Evolutionary conservation across 2,329 filamentous ascomycete genomes (phyloP), one percentile per base, ranked within the genome.

Genomic region (Dryadomyces quercivorus): DNA sequence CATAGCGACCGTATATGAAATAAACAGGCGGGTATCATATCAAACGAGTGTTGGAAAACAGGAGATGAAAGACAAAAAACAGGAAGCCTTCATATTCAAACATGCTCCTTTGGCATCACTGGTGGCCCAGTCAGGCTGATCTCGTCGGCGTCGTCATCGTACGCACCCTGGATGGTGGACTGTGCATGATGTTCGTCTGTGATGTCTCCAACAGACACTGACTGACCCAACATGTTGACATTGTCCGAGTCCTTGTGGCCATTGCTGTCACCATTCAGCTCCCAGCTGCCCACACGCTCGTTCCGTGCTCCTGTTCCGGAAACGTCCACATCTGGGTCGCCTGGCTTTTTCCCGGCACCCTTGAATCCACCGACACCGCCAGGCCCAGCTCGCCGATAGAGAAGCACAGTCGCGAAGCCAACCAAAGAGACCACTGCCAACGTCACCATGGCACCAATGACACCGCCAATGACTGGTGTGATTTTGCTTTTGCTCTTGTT

Each of bases 211-310:
- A 55, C 53, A 18, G 51, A 48, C 15, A 12, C n/a, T 1, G 42
- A 15, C n/a, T 38, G 22, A 12, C 13, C 40, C 15, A 13, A 7
- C 2, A 45, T 7, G 18, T 59, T 63, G 16, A 55, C 62, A 43
- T 53, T 63, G 26, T 48, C 48, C 12, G 21, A 36, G 2, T 31
- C 56, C 15, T 26, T 51, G 9, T 4, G 2, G 47, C 52, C 22
- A 15, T 18, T 46, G 43, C 50, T 57, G 13, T 26, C 59, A 1
- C 57, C 57, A 16, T 63, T 64, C 52, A 78, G 63, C 59, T 78
- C 75, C 75, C 75, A 77, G 61, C 75, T 76, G 1, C 74, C 75
- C 15, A 72, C 62, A 7, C 75, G 69, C 59, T 73, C 74, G 38
- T 76, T 72, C 3, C 66, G 65, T 5, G 59, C 63, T 0, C 75